phyloP scores from a whole-genome alignment of 805 yeast species.

The Debaryomyces tyrocola region DNA sequence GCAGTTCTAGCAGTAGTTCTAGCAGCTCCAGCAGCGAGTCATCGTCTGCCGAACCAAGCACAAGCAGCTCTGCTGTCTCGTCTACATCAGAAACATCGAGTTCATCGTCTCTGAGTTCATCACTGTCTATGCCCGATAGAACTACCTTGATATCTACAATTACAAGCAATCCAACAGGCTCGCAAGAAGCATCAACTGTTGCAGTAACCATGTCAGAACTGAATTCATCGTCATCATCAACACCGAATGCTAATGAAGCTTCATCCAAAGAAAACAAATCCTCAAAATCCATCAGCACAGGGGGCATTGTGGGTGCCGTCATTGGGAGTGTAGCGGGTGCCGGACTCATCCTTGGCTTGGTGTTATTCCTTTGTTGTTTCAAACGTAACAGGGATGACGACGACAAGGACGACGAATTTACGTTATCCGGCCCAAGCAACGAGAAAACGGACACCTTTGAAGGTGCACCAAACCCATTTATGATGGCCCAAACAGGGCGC shows the following conservation, averaged over 20 bases:
- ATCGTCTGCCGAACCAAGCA: background rate
- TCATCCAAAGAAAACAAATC: conserved; percentile 4
- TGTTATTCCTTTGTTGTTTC: conserved; percentile 40
- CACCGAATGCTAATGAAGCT: conserved; percentile 17
- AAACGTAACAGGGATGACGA: conserved; percentile 39
- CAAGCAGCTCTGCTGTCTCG: conserved; percentile 7
- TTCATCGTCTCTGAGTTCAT: conserved; percentile 8
- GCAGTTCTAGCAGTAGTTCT: background rate
- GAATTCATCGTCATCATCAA: conserved; percentile 6
- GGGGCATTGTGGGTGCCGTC: conserved; percentile 44
- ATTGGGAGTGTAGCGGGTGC: conserved; percentile 43
- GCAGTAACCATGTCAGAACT: conserved; percentile 8
- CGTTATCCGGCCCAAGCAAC: conserved; percentile 26
- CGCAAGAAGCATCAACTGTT: conserved; percentile 1
- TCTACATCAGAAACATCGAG: conserved; percentile 10
- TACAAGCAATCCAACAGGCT: conserved; percentile 4
- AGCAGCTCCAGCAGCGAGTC: background rate
- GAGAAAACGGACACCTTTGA: conserved; percentile 13
- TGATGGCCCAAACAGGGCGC: conserved; percentile 8
- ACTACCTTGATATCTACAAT: conserved; percentile 3
- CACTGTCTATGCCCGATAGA: background rate
- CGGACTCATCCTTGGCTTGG: conserved; percentile 32
- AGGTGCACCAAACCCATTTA: conserved; percentile 24
- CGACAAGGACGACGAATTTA: conserved; percentile 41
- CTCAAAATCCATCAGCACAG: conserved; percentile 27